phyloP scores from a whole-genome alignment of 2,329 filamentous ascomycete species.

The Achaetomium macrosporum region DNA sequence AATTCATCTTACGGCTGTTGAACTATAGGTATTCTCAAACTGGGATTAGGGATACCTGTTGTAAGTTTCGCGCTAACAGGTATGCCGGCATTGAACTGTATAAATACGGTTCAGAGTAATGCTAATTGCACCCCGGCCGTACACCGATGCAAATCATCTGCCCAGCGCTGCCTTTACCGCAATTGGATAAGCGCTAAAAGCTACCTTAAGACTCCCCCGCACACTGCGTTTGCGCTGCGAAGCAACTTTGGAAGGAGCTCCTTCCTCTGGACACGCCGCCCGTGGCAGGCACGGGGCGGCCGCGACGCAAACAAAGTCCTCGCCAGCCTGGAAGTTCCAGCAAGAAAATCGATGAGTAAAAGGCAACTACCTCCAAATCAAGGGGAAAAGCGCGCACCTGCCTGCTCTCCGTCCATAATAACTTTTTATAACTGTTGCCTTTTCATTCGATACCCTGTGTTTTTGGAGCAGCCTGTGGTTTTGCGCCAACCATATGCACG shows the following conservation, averaged over 20 bases:
- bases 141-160: not conserved
- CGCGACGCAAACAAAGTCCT: not conserved
- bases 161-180: constrained; percentile 6
- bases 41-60: too few relatives aligned
- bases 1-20: too few relatives aligned
- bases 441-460: constrained; percentile 25
- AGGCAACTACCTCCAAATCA: constrained; percentile 15
- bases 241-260: not conserved
- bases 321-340: not conserved
- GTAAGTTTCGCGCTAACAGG: too few relatives aligned
- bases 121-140: too few relatives aligned
- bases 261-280: constrained; percentile 11
- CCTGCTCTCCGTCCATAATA: constrained; percentile 18
- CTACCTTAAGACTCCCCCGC: constrained; percentile 4
- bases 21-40: too few relatives aligned
- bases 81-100: too few relatives aligned
- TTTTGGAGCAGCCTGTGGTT: constrained; percentile 24
- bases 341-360: constrained; percentile 14
- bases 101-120: too few relatives aligned
- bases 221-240: constrained; percentile 9
- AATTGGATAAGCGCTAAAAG: constrained; percentile 4
- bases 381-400: constrained; percentile 11
- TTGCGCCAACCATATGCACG: constrained; percentile 48
- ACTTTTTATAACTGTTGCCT: constrained; percentile 21
- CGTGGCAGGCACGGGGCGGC: constrained; percentile 1